These are phyloP conservation scores for Asterophora lycoperdoides DNA, from an alignment of 768 basidiomycete genomes.

Conservation along the genomic window DNA sequence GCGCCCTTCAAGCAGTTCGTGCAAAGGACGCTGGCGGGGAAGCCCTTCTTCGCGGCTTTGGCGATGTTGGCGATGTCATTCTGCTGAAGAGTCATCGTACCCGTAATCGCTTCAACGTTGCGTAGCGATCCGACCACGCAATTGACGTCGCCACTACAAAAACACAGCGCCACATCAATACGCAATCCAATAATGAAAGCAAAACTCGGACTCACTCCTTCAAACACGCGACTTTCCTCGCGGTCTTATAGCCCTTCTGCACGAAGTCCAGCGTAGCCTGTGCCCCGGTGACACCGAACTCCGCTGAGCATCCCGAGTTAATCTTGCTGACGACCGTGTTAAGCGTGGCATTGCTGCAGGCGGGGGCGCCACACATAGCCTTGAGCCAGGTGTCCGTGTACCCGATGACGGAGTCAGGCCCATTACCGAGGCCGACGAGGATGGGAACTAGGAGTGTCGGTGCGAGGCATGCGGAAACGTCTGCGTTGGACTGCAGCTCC, in stretches of 20 bases:
- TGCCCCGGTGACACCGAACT: slow-evolving; percentile 24
- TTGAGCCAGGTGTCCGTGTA: slow-evolving; percentile 48
- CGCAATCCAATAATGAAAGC: not conserved
- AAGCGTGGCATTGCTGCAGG: slow-evolving; percentile 51
- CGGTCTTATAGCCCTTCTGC: slow-evolving; percentile 42
- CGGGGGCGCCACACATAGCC: slow-evolving; percentile 41
- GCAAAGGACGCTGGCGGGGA: slow-evolving; percentile 34
- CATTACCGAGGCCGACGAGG: slow-evolving; percentile 20
- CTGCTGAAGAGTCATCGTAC: slow-evolving; percentile 25
- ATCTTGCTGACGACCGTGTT: slow-evolving; percentile 41
- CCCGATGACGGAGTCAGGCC: slow-evolving; percentile 30
- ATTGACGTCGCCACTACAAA: slow-evolving; percentile 30
- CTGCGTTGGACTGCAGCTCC: slow-evolving; percentile 11
- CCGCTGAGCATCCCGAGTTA: slow-evolving; percentile 41
- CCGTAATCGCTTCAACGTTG: slow-evolving; percentile 38
- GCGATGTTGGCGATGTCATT: slow-evolving; percentile 22
- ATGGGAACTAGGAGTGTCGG: slow-evolving; percentile 28
- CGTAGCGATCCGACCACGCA: slow-evolving; percentile 51
- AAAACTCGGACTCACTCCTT: slow-evolving; percentile 42
- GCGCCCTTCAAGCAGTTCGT: slow-evolving; percentile 45
- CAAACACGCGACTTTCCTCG: slow-evolving; percentile 47
- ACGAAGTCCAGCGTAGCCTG: slow-evolving; percentile 26
- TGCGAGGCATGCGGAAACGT: slow-evolving; percentile 37
- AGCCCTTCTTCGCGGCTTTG: slow-evolving; percentile 23
- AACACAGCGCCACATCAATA: not conserved